Evolutionary conservation across 345 rosid genomes (phyloP), one percentile per base, ranked within the genome.

Genomic region (Gossypium herbaceum): DNA sequence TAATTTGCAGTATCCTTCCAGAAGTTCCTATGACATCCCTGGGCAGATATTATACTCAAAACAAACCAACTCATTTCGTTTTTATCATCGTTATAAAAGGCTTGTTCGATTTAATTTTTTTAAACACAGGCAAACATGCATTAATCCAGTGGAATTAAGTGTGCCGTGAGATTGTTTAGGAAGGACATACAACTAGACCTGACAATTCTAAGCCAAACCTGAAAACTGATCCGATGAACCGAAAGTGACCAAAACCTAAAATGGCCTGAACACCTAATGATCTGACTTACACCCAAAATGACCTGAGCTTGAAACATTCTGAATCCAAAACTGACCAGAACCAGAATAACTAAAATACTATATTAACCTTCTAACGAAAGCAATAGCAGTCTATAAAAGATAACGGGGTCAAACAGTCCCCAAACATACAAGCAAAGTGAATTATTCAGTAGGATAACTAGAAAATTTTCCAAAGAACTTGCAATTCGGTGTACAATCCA

Each of bases 401-500:
- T 41, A 2, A 39, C 10, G 16, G 19, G 50, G 25, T 67, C 55
- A 19, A 67, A 6, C 15, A 44, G 12, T 65, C 52, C n/a, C 24
- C 13, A 43, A 11, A 43, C 17, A 20, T 24, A 22, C 68, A 19
- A 65, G 63, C 17, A 15, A 34, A 65, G 8, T 10, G 7, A n/a
- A 64, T 24, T 43, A 25, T 47, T 25, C 24, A 51, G 9, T 16
- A 69, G 4, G 45, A 25, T 16, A 64, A 4, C 47, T 0, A 41
- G 12, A 69, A 24, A 19, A 16, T 1, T 7, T 27, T 0, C 17
- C n/a, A 9, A 25, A 22, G 24, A 12, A 7, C 61, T 72, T 29
- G 13, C 66, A 74, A 68, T 39, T 50, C 25, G 56, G 62, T 78
- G 66, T 80, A 84, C 81, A 79, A 41, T 57, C 57, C 69, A 72